These are phyloP conservation scores for Salix exigua DNA, from an alignment of 345 rosid genomes.

Conservation along the genomic window DNA sequence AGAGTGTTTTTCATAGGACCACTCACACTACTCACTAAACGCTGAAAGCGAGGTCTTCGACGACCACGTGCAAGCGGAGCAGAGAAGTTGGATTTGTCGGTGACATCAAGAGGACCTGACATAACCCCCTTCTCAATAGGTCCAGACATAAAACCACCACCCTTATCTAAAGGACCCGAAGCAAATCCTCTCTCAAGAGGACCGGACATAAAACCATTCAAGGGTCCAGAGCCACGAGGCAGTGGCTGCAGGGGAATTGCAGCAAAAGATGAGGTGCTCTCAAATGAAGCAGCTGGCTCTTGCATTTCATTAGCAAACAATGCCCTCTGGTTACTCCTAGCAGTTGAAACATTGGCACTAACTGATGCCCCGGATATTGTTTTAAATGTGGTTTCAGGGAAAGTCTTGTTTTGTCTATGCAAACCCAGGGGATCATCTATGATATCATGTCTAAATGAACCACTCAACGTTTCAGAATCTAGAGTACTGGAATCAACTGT, in stretches of 20 bases:
- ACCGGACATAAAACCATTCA: slow-evolving; percentile 87
- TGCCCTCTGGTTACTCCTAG: slow-evolving; percentile 82
- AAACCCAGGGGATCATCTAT: slow-evolving; percentile 65
- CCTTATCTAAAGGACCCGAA: slow-evolving; percentile 88
- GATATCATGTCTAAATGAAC: slow-evolving; percentile 73
- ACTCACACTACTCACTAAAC: slow-evolving; percentile 80
- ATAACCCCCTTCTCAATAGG: slow-evolving; percentile 89
- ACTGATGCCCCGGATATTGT: slow-evolving; percentile 97
- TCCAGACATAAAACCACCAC: slow-evolving; percentile 87
- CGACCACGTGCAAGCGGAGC: slow-evolving; percentile 81
- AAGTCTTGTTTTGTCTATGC: slow-evolving; percentile 49
- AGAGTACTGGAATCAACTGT: slow-evolving; percentile 91
- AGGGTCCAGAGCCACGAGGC: slow-evolving; percentile 87
- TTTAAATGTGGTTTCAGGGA: slow-evolving; percentile 85
- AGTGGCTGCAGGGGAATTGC: slow-evolving; percentile 88
- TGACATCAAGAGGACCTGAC: slow-evolving; percentile 92
- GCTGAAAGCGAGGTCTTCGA: slow-evolving; percentile 61
- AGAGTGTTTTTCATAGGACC: slow-evolving; percentile 80
- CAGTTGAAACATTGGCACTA: slow-evolving; percentile 94
- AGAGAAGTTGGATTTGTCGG: slow-evolving; percentile 79
- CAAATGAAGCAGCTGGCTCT: slow-evolving; percentile 94
- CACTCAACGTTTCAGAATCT: slow-evolving; percentile 83
- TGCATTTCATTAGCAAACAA: slow-evolving; percentile 57
- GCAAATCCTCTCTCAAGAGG: slow-evolving; percentile 89
- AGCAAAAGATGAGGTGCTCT: slow-evolving; percentile 93